A percentile compares a stretch with the other conserved stretches of the same genome.
Conservation (phyloP, 2,329 filamentous ascomycete genomes). For the Xylariaceae sp. region DNA sequence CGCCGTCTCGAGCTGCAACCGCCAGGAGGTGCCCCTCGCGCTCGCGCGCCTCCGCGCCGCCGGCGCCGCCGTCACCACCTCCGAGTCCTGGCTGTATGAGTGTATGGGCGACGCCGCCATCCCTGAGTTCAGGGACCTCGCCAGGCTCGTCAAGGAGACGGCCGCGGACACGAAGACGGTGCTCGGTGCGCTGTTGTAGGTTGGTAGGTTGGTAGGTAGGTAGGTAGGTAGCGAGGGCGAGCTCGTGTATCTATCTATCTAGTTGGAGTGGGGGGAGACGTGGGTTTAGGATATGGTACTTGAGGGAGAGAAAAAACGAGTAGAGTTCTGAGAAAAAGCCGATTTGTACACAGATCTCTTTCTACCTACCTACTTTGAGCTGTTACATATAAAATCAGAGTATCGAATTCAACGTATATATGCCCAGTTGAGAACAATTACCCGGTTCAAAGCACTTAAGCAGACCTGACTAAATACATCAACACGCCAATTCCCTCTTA, state of each 20-base stretch:
- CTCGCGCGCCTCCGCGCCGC: slow-evolving; percentile 74
- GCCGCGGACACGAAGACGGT: slow-evolving; percentile 69
- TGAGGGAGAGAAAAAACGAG: neutral
- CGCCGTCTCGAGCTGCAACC: slow-evolving; percentile 85
- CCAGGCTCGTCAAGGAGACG: slow-evolving; percentile 77
- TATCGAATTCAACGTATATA: neutral
- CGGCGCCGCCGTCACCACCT: slow-evolving; percentile 79
- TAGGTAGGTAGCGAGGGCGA: no score
- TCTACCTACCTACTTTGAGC: neutral
- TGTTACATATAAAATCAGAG: neutral
- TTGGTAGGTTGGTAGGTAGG: slow-evolving; percentile 54
- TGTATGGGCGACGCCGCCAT: slow-evolving; percentile 79
- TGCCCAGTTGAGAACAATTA: neutral
- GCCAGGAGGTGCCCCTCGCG: slow-evolving; percentile 78
- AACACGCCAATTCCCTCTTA: slow-evolving; percentile 11
- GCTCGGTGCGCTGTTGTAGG: slow-evolving; percentile 67
- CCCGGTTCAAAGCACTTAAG: no score
- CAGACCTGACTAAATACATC: no score
- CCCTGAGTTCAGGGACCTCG: slow-evolving; percentile 72
- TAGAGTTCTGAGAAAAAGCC: no score
- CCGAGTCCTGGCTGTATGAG: slow-evolving; percentile 90
- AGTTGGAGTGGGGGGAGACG: no score
- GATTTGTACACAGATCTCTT: neutral
- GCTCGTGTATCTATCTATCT: no score
- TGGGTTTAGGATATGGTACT: no score